Conservation (phyloP, 148 eudicot species). For the Bassia scoparia region DNA sequence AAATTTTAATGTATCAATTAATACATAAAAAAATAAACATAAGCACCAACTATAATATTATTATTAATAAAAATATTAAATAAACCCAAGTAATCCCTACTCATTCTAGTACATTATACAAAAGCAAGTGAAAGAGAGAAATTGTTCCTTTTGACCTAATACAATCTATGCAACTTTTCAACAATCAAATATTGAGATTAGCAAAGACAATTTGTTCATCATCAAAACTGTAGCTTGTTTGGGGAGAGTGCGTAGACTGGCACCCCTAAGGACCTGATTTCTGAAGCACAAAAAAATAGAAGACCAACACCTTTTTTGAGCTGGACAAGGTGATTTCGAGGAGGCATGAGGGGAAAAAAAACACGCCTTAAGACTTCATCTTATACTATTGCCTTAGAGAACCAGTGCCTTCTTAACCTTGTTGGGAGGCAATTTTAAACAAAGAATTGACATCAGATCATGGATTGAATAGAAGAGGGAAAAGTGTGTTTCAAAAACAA, state of each 20-base stretch:
- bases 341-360: no score
- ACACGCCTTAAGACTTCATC: no score
- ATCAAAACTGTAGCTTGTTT: not conserved
- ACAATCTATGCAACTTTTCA: not conserved
- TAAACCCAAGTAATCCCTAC: not conserved
- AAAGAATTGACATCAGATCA: not conserved
- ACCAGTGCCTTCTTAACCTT: no score
- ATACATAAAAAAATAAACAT: not conserved
- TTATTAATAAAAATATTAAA: not conserved
- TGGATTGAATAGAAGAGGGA: not conserved
- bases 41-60: not conserved
- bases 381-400: no score
- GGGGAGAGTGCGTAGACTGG: not conserved
- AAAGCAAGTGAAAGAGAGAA: not conserved
- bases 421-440: no score
- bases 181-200: not conserved
- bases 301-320: no score
- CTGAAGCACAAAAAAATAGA: no score
- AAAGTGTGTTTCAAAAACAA: no score
- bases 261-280: no score
- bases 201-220: not conserved
- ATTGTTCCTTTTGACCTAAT: not conserved
- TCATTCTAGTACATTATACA: not conserved
- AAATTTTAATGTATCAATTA: conserved; percentile 13
- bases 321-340: no score